Base-by-base conservation (phyloP, 805 yeast species). In the Wickerhamomyces alni region DNA sequence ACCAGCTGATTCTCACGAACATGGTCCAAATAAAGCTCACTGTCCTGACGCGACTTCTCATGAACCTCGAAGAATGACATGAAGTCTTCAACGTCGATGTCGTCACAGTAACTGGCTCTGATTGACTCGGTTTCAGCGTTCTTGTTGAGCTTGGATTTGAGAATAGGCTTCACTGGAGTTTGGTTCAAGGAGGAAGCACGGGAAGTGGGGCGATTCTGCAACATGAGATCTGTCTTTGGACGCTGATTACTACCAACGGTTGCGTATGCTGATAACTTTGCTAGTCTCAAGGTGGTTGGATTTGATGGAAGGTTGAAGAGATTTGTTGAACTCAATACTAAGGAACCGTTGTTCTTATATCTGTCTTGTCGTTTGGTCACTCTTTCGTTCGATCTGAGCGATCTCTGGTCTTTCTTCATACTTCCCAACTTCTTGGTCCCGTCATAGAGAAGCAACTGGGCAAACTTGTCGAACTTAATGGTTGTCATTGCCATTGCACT, bases 51-150 rank as follows among this genome's bases (percentile, higher is more conserved):
- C 34, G 57, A 50, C 26, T 56, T 52, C 40, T 69, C 72, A 41
- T 61, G 62, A 8, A 58, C 49, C 17, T 63, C 65, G 35, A 69
- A 60, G 30, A 55, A 56, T 12, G 53, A 47, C 30, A 69, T 33
- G 41, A 69, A 67, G 4, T 61, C 61, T 4, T 54, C 60, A 18
- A 67, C 51, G 11, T 55, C 63, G 10, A 68, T 66, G 15, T 45
- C 55, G 41, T 67, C 72, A 40, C 72, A 65, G 18, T 52, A 50
- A n/a, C 46, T 51, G 1, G 70, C 72, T 43, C 66, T 55, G 7
- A 52, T 36, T 1, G 53, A 52, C 44, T 70, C 75, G 18, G 53
- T 54, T 18, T 54, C 57, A 16, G 58, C 63, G 33, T 62, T 62
- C 10, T 37, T 37, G 38, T 70, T 69, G 12, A 47, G 40, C 37